Evolutionary conservation across 441 rosid species (phyloP).

Genomic region (Rhodomyrtus psidioides): DNA sequence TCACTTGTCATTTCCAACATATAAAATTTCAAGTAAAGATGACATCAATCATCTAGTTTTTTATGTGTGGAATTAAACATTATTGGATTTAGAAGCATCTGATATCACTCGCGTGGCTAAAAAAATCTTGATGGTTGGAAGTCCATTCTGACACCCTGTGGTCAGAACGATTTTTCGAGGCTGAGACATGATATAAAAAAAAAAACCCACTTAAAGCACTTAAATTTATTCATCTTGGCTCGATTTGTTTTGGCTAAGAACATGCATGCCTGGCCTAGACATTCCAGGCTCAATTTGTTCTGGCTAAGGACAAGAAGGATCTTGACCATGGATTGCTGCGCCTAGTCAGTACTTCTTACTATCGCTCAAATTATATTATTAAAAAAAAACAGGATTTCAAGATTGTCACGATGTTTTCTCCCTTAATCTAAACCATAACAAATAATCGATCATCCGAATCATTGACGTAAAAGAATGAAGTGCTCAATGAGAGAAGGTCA

Average conservation of each 20-base stretch:
- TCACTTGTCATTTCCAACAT: background rate
- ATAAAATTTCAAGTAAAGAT: background rate
- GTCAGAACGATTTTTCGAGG: background rate
- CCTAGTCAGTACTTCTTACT: background rate
- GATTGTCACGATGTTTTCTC: background rate
- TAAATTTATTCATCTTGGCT: background rate
- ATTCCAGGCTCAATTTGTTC: background rate
- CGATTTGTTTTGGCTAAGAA: too few relatives aligned
- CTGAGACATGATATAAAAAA: background rate
- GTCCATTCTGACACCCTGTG: too few relatives aligned
- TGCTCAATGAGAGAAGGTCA: background rate
- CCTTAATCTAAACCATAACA: background rate
- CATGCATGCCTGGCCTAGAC: background rate
- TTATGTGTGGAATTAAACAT: background rate
- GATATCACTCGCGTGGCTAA: fast-evolving
- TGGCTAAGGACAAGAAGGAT: background rate
- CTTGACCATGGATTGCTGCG: background rate
- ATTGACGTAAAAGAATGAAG: background rate
- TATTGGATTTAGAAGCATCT: background rate
- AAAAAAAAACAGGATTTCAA: background rate
- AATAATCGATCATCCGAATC: background rate
- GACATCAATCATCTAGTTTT: background rate
- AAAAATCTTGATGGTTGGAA: background rate
- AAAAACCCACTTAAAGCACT: background rate
- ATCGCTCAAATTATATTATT: background rate